phyloP scores from a whole-genome alignment of 2,329 filamentous ascomycete species.

The Alternaria brassicae region DNA sequence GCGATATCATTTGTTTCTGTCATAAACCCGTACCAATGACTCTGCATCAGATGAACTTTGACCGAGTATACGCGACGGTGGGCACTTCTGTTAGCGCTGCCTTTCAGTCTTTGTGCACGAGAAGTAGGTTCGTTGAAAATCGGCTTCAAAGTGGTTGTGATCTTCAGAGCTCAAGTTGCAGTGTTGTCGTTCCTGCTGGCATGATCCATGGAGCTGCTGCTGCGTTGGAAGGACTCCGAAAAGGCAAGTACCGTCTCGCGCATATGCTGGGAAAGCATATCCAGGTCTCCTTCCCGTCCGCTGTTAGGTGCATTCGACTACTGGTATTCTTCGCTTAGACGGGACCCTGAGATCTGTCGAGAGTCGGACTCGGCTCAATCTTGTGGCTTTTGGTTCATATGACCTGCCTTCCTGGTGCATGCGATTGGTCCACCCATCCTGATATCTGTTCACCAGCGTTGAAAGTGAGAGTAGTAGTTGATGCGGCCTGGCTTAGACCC shows the following conservation, averaged over 20 bases:
- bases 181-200: background rate
- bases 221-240: background rate
- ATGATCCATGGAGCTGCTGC: background rate
- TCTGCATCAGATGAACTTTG: background rate
- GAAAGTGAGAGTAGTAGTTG: background rate
- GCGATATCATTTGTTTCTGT: background rate
- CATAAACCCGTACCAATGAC: background rate
- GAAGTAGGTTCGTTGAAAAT: background rate
- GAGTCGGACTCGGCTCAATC: background rate
- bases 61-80: background rate
- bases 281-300: background rate
- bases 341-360: background rate
- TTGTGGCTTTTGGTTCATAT: background rate
- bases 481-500: background rate
- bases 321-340: constrained; percentile 1
- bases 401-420: background rate
- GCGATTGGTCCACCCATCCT: background rate
- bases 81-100: background rate
- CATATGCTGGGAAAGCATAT: background rate
- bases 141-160: background rate
- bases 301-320: background rate
- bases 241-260: background rate
- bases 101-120: background rate
- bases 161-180: background rate
- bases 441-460: background rate